Evolutionary conservation across 441 rosid species (phyloP).

Genomic region (Gossypium gossypioides): DNA sequence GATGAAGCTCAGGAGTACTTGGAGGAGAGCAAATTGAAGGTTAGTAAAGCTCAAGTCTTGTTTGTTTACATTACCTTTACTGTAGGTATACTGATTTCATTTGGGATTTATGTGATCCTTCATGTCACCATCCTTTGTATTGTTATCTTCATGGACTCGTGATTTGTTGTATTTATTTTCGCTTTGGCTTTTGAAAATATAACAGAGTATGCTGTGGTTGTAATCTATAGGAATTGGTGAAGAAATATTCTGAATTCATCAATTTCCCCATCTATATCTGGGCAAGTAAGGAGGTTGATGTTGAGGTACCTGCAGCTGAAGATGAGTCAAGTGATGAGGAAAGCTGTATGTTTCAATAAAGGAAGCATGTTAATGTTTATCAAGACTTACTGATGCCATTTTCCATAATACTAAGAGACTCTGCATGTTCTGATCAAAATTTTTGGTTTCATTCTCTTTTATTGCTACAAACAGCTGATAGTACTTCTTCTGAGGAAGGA

Average conservation of each 20-base stretch:
- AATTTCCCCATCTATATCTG: conserved; percentile 83
- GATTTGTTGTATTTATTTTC: conserved; percentile 2
- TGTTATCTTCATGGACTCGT: neutral
- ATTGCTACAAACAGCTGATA: conserved; percentile 35
- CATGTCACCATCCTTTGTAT: neutral
- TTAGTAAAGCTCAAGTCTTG: conserved; percentile 16
- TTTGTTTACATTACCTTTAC: neutral
- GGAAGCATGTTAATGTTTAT: neutral
- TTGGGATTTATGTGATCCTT: neutral
- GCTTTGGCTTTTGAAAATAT: neutral
- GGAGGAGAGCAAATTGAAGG: conserved; percentile 85
- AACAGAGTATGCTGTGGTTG: neutral
- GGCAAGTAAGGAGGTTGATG: conserved; percentile 90
- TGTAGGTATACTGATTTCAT: neutral
- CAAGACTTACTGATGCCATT: neutral
- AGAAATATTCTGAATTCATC: conserved; percentile 87
- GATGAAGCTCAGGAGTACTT: conserved; percentile 89
- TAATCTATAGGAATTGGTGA: conserved; percentile 68
- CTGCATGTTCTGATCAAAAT: neutral
- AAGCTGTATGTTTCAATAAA: conserved; percentile 29
- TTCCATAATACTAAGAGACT: neutral
- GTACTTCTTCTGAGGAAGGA: conserved; percentile 44
- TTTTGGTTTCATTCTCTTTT: conserved; percentile 16
- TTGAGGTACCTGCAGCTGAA: conserved; percentile 74
- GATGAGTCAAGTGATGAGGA: conserved; percentile 70